phyloP scores from a whole-genome alignment of 129 eudicot species.

The Daucus carota region DH1_v3.0 NC_030386.2:28090501-28091000 shows the following conservation, averaged over 20 bases:
- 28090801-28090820: neutral
- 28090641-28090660: neutral
- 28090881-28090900: too few species aligned
- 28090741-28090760: neutral
- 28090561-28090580: too few species aligned
- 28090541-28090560: too few species aligned
- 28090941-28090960: too few species aligned
- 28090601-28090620: neutral
- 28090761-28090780: neutral
- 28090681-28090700: neutral
- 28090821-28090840: neutral
- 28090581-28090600: neutral
- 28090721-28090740: neutral
- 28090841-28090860: too few species aligned
- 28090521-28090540: slow-evolving; percentile 13
- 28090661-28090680: neutral
- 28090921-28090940: too few species aligned
- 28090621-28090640: neutral
- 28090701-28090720: slow-evolving; percentile 3
- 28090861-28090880: too few species aligned
- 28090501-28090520: slow-evolving; percentile 23
- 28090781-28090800: neutral
- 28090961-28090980: too few species aligned
- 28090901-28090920: too few species aligned
- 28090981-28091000: too few species aligned